Conservation (phyloP, 192 early-diverging fungal species). For the Chytriomyces sp. region DNA sequence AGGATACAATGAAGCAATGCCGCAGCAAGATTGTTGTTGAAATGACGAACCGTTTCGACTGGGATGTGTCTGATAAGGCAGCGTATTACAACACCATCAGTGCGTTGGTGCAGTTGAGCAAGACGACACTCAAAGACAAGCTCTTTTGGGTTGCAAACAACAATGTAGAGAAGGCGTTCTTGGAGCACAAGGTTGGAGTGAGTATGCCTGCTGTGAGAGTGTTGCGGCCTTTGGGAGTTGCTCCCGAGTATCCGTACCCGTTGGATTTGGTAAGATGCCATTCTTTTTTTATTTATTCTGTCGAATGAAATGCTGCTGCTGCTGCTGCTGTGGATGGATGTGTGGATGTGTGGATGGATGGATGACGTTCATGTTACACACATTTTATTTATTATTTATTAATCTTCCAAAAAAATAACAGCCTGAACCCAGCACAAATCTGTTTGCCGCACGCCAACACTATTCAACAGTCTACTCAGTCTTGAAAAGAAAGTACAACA, state of each 20-base stretch:
- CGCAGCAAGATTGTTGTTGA: constrained; percentile 26
- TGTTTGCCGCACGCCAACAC: not conserved
- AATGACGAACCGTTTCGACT: constrained; percentile 34
- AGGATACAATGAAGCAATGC: constrained; percentile 18
- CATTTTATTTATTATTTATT: not conserved
- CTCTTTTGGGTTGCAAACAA: constrained; percentile 28
- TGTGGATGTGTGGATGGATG: too few relatives aligned
- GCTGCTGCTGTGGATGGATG: too few relatives aligned
- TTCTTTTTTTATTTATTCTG: not conserved
- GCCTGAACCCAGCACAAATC: not conserved
- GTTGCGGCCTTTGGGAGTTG: constrained; percentile 11
- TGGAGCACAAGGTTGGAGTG: not conserved
- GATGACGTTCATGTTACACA: too few relatives aligned
- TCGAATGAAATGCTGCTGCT: not conserved
- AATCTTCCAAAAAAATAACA: too few relatives aligned
- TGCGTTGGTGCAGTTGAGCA: not conserved
- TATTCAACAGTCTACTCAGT: not conserved
- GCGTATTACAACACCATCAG: constrained; percentile 1
- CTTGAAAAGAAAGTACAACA: not conserved
- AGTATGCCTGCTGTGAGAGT: not conserved
- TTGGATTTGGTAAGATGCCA: constrained; percentile 1
- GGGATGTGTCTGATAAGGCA: constrained; percentile 3
- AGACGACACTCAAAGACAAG: constrained; percentile 5
- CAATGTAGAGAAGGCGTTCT: constrained; percentile 2
- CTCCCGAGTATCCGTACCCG: constrained; percentile 15